These are phyloP conservation scores for Actinomortierella ambigua DNA, from an alignment of 371 early-diverging fungal genomes.

Conservation along the genomic window DNA sequence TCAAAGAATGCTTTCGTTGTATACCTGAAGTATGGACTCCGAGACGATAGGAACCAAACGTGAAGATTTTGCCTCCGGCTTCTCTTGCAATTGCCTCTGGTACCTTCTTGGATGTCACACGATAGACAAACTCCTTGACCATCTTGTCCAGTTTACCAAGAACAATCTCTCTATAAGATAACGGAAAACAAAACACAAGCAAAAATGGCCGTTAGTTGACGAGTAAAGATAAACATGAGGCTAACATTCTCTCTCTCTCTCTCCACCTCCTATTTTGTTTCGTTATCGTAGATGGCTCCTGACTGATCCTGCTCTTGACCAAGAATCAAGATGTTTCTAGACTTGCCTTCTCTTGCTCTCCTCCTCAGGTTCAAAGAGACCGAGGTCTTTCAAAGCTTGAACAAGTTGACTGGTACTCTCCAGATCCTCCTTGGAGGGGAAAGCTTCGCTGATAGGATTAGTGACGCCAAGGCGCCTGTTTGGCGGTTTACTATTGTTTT, in stretches of 20 bases:
- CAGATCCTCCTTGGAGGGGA: conserved; percentile 63
- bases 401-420: conserved; percentile 67
- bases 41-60: conserved; percentile 98
- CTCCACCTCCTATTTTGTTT: too few relatives aligned
- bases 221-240: neutral
- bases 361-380: conserved; percentile 80
- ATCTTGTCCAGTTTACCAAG: conserved; percentile 85
- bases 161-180: conserved; percentile 75
- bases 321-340: neutral
- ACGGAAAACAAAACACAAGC: neutral
- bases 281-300: neutral
- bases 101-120: conserved; percentile 67
- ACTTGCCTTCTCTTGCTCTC: conserved; percentile 62
- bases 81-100: conserved; percentile 84
- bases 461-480: conserved; percentile 58
- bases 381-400: conserved; percentile 64
- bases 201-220: neutral
- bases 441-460: conserved; percentile 56
- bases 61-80: conserved; percentile 98
- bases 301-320: neutral
- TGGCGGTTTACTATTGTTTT: neutral
- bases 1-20: too few relatives aligned
- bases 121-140: conserved; percentile 91
- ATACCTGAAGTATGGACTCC: conserved; percentile 97
- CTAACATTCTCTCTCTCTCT: too few relatives aligned